A percentile compares a stretch with the other conserved stretches of the same genome.
These are phyloP conservation scores for Effrenium voratum DNA, from an alignment of 73 alveolate species.

Conservation along the genomic window DNA sequence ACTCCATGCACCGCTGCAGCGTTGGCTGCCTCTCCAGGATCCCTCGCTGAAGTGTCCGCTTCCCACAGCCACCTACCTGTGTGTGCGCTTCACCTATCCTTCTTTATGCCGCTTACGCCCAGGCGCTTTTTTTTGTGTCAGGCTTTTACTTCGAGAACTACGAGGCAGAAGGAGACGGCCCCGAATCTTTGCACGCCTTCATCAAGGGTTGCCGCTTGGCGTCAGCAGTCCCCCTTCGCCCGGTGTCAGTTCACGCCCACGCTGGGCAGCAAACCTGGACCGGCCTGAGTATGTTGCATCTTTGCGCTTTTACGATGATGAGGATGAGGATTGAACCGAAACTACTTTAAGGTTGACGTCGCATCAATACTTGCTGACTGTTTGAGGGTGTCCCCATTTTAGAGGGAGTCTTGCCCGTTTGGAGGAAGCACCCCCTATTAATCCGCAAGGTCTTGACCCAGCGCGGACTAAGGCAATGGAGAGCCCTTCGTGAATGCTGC, in stretches of 20 bases:
- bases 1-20: no score
- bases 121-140: background rate
- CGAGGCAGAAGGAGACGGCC: slow-evolving; percentile 83
- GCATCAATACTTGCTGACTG: background rate
- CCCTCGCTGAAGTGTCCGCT: no score
- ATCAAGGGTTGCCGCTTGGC: slow-evolving; percentile 44
- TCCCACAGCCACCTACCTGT: no score
- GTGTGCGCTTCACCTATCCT: no score
- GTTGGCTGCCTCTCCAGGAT: no score
- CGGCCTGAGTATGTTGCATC: background rate
- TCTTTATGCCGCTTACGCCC: background rate
- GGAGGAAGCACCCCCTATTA: background rate
- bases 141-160: slow-evolving; percentile 86
- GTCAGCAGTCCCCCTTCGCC: background rate
- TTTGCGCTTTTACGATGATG: background rate
- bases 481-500: slow-evolving; percentile 56
- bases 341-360: background rate
- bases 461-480: slow-evolving; percentile 1
- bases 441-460: background rate
- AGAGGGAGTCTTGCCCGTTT: background rate
- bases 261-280: background rate
- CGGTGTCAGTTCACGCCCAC: background rate
- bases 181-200: slow-evolving; percentile 50
- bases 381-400: background rate
- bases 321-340: background rate